phyloP scores from a whole-genome alignment of 2,329 filamentous ascomycete genomes.

The Amauroascus verrucosus region DNA sequence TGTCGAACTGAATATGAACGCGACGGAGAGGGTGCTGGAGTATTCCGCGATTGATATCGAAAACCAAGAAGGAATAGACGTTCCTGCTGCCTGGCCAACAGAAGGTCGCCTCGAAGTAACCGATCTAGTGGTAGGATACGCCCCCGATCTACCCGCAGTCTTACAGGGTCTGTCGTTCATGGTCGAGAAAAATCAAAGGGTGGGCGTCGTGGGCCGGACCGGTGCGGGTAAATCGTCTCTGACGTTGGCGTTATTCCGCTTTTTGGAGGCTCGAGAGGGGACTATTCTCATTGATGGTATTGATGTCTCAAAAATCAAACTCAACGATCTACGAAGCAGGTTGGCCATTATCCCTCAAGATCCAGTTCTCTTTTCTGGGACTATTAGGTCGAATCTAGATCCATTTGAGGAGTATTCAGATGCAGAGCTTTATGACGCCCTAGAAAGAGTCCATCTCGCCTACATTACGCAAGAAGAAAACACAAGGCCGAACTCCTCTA shows the following conservation, averaged over 20 bases:
- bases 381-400: slow-evolving; percentile 65
- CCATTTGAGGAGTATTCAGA: slow-evolving; percentile 63
- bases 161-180: slow-evolving; percentile 59
- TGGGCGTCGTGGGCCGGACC: slow-evolving; percentile 69
- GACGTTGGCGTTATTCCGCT: slow-evolving; percentile 66
- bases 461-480: slow-evolving; percentile 29
- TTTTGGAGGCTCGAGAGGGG: slow-evolving; percentile 59
- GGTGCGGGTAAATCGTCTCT: slow-evolving; percentile 69
- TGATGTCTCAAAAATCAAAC: slow-evolving; percentile 61
- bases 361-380: slow-evolving; percentile 71
- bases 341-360: slow-evolving; percentile 76
- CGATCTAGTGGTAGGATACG: slow-evolving; percentile 62
- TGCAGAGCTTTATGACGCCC: slow-evolving; percentile 56
- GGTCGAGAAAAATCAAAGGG: slow-evolving; percentile 55
- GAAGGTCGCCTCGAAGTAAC: slow-evolving; percentile 63
- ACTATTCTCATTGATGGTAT: slow-evolving; percentile 60
- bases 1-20: slow-evolving; percentile 69
- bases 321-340: slow-evolving; percentile 60
- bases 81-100: slow-evolving; percentile 64
- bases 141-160: slow-evolving; percentile 58
- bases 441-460: slow-evolving; percentile 60
- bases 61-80: slow-evolving; percentile 49
- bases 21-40: slow-evolving; percentile 64
- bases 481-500: slow-evolving; percentile 2
- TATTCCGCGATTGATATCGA: slow-evolving; percentile 62